Evolutionary conservation across 805 yeast species (phyloP), one percentile per base, ranked within the genome.

Genomic region (Barnettozyma pratensis): DNA sequence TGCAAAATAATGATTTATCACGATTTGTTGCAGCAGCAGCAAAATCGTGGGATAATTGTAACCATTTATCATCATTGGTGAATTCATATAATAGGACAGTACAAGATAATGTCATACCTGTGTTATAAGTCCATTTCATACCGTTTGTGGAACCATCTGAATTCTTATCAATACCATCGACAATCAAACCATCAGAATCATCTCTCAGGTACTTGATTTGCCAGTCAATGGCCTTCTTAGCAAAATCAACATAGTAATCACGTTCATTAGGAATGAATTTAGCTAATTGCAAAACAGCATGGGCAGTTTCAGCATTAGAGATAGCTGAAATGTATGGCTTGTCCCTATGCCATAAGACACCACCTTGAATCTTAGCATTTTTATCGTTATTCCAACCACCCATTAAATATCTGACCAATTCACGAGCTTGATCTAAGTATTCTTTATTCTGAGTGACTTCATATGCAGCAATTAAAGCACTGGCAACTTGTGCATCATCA

Each of bases 401-500:
- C 79, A 81, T 77, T 52, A 84, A 63, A 55, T 83, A 83, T 39
- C 79, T 63, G 48, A 76, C 81, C 55, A 81, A 68, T 53, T 80
- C 85, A 44, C 79, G 69, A 7, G 81, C 85, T 54, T 71, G 69
- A 54, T 76, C 80, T 51, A 84, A 67, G 58, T 71, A 80, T 41
- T 68, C 67, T 54, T 67, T 67, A 52, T 82, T 76, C 2, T 76
- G 77, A 1, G 88, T 81, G 27, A 80, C 87, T 58, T 83, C 89
- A 58, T 79, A 83, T 2, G 87, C 86, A 3, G 81, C 74, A 49
- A 85, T 67, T 55, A 81, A 69, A 4, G 83, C 84, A 56, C 81
- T 71, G 12, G 85, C 83, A 11, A 83, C 79, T 61, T 84, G 91
- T 3, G 90, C 91, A 60, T 83, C 85, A 58, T 84, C 91, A 58